Percentiles rank a stretch among this genome's conserved stretches.
These are phyloP conservation scores for Coniferiporia sulphurascens DNA, from an alignment of 1,284 basidiomycete genomes.

Conservation along the genomic window DNA sequence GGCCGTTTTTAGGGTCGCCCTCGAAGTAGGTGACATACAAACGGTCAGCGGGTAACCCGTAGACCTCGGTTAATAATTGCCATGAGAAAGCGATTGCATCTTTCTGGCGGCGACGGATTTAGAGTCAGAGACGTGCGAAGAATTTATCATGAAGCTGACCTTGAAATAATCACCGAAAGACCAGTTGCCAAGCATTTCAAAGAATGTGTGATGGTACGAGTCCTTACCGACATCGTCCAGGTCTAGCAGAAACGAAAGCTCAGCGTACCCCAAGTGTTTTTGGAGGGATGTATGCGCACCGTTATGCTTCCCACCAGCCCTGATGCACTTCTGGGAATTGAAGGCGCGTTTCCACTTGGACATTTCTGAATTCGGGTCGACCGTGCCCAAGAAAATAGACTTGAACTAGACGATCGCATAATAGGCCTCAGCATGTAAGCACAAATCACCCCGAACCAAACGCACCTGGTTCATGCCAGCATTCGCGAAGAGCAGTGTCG, in stretches of 20 bases:
- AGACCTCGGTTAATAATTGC: conserved; percentile 90
- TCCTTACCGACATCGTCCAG: conserved; percentile 98
- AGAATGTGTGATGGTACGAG: conserved; percentile 96
- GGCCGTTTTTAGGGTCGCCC: conserved; percentile 82
- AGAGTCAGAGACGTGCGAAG: conserved; percentile 3
- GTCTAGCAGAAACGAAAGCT: conserved; percentile 43
- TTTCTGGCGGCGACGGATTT: conserved; percentile 46
- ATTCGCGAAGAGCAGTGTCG: conserved; percentile 96
- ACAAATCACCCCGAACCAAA: conserved; percentile 6
- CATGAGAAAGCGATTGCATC: conserved; percentile 92
- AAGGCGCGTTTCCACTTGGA: conserved; percentile 89
- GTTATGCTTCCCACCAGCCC: conserved; percentile 98
- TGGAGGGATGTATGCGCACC: conserved; percentile 41
- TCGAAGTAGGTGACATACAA: conserved; percentile 99
- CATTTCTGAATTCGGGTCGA: conserved; percentile 88
- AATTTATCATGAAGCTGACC: conserved; percentile 37
- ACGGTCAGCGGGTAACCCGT: conserved; percentile 83
- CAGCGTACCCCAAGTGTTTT: conserved; percentile 14
- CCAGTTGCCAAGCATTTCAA: conserved; percentile 99
- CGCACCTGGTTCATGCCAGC: conserved; percentile 92
- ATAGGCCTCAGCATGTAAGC: conserved; percentile 15
- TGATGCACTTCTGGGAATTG: conserved; percentile 97
- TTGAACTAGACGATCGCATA: conserved; percentile 69
- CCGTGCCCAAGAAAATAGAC: conserved; percentile 92
- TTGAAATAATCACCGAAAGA: conserved; percentile 99